A percentile compares a stretch with the other conserved stretches of the same genome.
Conservation (phyloP, 176 grass and related monocot genomes). For the Eragrostis curvula region DNA sequence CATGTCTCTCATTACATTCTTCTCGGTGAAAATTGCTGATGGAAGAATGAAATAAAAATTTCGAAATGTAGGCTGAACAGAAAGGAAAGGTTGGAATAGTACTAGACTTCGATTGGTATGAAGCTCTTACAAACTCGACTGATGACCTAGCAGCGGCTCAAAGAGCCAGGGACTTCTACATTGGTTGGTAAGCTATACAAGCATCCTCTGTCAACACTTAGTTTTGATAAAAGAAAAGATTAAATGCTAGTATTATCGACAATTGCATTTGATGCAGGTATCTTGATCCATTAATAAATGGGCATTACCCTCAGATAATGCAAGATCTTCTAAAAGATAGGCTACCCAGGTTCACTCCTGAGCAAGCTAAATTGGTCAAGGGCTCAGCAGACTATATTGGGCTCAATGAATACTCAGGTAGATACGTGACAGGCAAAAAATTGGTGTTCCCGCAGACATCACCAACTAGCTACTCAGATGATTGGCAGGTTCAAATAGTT, state of each 20-base stretch:
- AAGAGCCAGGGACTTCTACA: conserved; percentile 92
- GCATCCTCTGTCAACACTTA: conserved; percentile 2
- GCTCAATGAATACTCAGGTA: conserved; percentile 87
- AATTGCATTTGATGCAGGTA: conserved; percentile 51
- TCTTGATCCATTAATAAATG: conserved; percentile 78
- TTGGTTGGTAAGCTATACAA: conserved; percentile 72
- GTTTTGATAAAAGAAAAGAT: neutral
- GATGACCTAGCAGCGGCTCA: conserved; percentile 76
- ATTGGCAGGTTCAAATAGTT: conserved; percentile 72
- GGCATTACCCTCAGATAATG: conserved; percentile 78
- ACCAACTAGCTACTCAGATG: conserved; percentile 62
- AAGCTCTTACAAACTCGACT: conserved; percentile 65
- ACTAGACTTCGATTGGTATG: conserved; percentile 74
- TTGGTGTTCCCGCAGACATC: conserved; percentile 35
- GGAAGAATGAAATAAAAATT: neutral
- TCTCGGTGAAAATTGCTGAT: conserved; percentile 11
- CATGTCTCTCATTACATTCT: neutral
- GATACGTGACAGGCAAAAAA: conserved; percentile 62
- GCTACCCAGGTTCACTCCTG: conserved; percentile 64
- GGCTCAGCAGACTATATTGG: conserved; percentile 88
- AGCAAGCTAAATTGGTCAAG: conserved; percentile 77
- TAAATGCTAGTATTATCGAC: neutral
- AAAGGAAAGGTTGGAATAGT: conserved; percentile 74
- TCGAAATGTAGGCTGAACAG: conserved; percentile 52
- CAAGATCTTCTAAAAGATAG: conserved; percentile 67